Conservation (phyloP, 2,329 filamentous ascomycete genomes). For the Mycosphaerella arachidis region DNA sequence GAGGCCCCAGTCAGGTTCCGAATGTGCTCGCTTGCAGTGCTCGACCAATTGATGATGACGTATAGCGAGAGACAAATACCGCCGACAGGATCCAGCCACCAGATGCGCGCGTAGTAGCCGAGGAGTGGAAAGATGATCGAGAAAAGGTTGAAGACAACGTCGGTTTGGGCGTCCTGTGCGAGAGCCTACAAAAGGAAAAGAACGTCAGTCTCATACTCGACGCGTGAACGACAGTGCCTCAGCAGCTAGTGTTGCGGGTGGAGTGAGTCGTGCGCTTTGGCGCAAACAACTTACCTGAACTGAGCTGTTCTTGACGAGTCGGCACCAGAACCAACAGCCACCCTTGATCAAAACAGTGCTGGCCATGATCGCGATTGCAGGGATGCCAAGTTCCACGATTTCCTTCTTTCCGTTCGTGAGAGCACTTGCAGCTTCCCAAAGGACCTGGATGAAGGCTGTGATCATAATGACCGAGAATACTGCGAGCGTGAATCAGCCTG, state of each 20-base stretch:
- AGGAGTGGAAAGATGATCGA: constrained; percentile 81
- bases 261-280: too few relatives aligned
- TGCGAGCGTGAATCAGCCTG: not conserved
- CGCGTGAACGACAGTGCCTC: too few relatives aligned
- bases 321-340: constrained; percentile 81
- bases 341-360: constrained; percentile 78
- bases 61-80: constrained; percentile 72
- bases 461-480: constrained; percentile 85
- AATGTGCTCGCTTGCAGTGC: constrained; percentile 70
- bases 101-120: constrained; percentile 69
- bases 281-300: constrained; percentile 51
- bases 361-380: constrained; percentile 76
- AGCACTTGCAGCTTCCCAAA: constrained; percentile 63
- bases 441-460: constrained; percentile 75
- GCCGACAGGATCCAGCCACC: constrained; percentile 80
- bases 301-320: constrained; percentile 76
- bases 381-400: constrained; percentile 66
- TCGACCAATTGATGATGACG: constrained; percentile 75
- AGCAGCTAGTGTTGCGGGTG: too few relatives aligned
- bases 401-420: constrained; percentile 58
- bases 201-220: too few relatives aligned
- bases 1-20: constrained; percentile 75
- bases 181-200: constrained; percentile 48
- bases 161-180: constrained; percentile 62
- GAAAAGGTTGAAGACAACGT: constrained; percentile 87